Conservation (phyloP, 2,329 filamentous ascomycete genomes). For the Akanthomyces muscarius region DNA sequence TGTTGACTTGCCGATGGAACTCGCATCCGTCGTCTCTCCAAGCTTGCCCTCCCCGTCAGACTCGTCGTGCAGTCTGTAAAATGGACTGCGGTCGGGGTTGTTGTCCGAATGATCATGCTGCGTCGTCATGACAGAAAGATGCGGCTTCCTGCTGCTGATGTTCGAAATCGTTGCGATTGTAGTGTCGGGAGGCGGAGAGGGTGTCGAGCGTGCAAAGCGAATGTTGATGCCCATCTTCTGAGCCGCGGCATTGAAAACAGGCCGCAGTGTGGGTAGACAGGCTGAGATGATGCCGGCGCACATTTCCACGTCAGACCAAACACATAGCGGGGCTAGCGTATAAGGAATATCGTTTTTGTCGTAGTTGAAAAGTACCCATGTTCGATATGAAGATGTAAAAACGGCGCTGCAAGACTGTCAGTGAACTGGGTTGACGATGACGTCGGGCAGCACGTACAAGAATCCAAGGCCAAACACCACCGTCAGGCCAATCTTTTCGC, state of each 20-base stretch:
- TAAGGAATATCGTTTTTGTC: slow-evolving; percentile 38
- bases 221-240: slow-evolving; percentile 13
- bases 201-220: background rate
- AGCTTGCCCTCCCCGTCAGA: slow-evolving; percentile 6
- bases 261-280: slow-evolving; percentile 49
- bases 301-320: slow-evolving; percentile 48
- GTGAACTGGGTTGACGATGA: background rate
- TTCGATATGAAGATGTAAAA: slow-evolving; percentile 46
- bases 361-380: slow-evolving; percentile 44
- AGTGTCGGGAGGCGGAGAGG: background rate
- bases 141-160: slow-evolving; percentile 10
- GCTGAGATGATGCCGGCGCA: slow-evolving; percentile 49
- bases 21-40: background rate
- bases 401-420: slow-evolving; percentile 34
- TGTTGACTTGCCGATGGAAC: slow-evolving; percentile 2
- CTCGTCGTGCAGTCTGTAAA: slow-evolving; percentile 10
- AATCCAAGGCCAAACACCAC: slow-evolving; percentile 42
- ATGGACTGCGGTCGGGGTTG: slow-evolving; percentile 3
- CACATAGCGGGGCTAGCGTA: slow-evolving; percentile 42
- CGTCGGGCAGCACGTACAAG: slow-evolving; percentile 33
- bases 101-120: background rate
- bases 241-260: slow-evolving; percentile 33
- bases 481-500: slow-evolving; percentile 41
- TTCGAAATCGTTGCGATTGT: slow-evolving; percentile 13
- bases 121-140: slow-evolving; percentile 2